Base-by-base conservation (phyloP, 2,329 filamentous ascomycete species). In the Teratosphaeria viscida region DNA sequence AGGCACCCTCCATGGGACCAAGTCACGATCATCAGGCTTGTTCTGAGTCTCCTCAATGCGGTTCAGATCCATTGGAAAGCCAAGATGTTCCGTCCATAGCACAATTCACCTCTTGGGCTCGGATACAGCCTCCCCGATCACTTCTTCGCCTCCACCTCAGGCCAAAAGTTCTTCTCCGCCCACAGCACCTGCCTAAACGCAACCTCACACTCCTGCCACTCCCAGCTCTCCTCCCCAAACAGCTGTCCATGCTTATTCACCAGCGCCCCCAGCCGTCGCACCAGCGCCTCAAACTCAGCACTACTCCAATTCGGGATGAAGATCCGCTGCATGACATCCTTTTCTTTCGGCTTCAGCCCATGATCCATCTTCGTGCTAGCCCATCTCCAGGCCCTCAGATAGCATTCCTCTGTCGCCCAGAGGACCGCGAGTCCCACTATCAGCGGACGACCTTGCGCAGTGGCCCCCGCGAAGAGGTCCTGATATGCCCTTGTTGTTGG, bases 341-440 rank as follows among this genome's bases (percentile, higher is more conserved):
- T 67, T 11, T 77, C 74, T 56, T 65, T 64, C 16, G 57, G 55
- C 37, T 52, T 55, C 27, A 59, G 52, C 39, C 61, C 56, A 54
- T 60, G 55, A 55, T 65, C 61, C 59, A 66, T 62, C 58, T 66
- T 76, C 10, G 71, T 70, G 29, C 70, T 69, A 32, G 77, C 76
- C 60, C 77, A 78, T 60, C 72, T 71, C 78, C 78, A 80, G 43
- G 77, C 74, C 49, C 74, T 70, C 35, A 78, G 71, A 63, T 79
- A 80, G 68, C 75, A 78, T 72, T 78, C 82, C 73, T 92, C 88
- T 0, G 87, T 90, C 11, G 83, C 85, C 85, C 87, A 92, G 47
- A 91, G 79, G 16, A 89, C 80, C 2, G 88, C 80, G 61, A 90
- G 77, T 8, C 85, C 86, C 66, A 90, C 86, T 1, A 90, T 73